Evolutionary conservation across 2,329 filamentous ascomycete species (phyloP).

Genomic region (Pochonia chlamydosporia): DNA sequence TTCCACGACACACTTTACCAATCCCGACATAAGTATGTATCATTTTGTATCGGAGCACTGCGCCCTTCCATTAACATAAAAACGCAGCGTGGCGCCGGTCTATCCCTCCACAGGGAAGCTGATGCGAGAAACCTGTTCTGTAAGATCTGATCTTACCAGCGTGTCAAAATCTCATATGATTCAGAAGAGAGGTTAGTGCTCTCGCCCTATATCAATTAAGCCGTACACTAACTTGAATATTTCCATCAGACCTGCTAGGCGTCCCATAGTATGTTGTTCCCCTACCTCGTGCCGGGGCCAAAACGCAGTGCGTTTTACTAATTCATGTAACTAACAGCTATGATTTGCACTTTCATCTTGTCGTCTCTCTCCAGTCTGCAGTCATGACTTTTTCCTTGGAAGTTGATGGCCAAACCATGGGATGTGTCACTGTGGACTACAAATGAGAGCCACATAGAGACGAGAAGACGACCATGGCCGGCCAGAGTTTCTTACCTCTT

Average conservation of each 20-base stretch:
- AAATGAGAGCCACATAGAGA: background rate
- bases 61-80: background rate
- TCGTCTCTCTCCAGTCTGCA: constrained; percentile 3
- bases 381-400: constrained; percentile 4
- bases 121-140: background rate
- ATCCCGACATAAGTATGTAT: constrained; percentile 2
- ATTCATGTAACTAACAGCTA: background rate
- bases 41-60: background rate
- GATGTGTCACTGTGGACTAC: background rate
- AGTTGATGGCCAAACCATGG: constrained; percentile 2
- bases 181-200: background rate
- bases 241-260: background rate
- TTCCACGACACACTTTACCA: background rate
- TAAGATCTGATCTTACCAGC: background rate
- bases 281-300: no score
- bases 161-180: background rate
- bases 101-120: background rate
- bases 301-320: no score
- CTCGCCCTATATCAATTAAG: background rate
- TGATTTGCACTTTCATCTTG: background rate
- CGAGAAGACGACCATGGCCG: no score
- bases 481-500: no score
- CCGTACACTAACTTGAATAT: no score
- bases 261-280: background rate
- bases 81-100: background rate